phyloP scores from a whole-genome alignment of 2,329 filamentous ascomycete species.

The Talaromyces verruculosus region DNA sequence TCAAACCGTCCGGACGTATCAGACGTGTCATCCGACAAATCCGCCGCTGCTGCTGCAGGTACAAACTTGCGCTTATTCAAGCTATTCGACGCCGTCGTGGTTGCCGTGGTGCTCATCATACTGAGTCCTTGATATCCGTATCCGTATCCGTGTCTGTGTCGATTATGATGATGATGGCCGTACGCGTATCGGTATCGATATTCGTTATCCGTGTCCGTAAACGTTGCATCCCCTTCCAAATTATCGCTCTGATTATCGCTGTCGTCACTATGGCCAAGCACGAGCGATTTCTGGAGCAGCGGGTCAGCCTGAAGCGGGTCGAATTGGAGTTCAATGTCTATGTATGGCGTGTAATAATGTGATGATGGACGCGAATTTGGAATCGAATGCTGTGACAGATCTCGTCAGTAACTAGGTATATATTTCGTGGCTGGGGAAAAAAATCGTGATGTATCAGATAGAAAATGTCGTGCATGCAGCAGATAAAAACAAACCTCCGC shows the following conservation, averaged over 20 bases:
- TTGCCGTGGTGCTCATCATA: not conserved
- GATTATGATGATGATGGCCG: no score
- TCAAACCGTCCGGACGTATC: conserved; percentile 38
- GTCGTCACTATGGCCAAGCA: conserved; percentile 9
- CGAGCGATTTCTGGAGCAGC: conserved; percentile 29
- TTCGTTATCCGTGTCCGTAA: not conserved
- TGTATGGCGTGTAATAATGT: conserved; percentile 15
- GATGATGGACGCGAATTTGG: not conserved
- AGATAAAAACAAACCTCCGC: conserved; percentile 18
- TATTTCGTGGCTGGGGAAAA: not conserved
- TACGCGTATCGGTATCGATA: no score
- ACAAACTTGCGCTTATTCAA: conserved; percentile 32
- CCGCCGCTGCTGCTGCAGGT: conserved; percentile 8
- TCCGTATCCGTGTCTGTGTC: not conserved
- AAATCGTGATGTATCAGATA: conserved; percentile 1
- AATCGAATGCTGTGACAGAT: not conserved
- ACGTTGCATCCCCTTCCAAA: not conserved
- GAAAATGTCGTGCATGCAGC: not conserved
- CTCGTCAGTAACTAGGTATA: not conserved
- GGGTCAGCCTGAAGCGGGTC: conserved; percentile 27
- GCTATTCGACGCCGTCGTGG: not conserved
- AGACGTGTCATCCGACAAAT: conserved; percentile 26
- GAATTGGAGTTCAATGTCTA: conserved; percentile 24
- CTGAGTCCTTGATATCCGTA: not conserved
- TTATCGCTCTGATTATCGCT: not conserved